These are phyloP conservation scores for Monosiga brevicollis DNA, from an alignment of 78 protist genomes.

Conservation along the genomic window DNA sequence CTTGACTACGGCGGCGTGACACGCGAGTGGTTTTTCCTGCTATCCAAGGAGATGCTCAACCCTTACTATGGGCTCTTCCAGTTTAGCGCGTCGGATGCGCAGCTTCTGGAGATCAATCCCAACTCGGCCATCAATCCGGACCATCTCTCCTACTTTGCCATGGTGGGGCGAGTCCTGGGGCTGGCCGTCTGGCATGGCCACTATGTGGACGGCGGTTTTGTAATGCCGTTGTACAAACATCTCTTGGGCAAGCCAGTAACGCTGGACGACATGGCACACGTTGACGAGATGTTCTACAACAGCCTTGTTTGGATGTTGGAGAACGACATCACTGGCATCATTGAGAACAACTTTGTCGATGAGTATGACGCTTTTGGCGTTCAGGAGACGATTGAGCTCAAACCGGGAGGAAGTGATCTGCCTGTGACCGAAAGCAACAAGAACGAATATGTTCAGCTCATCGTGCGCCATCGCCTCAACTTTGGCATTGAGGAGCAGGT, in stretches of 20 bases:
- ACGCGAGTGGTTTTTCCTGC: conserved; percentile 58
- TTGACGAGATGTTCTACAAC: conserved; percentile 37
- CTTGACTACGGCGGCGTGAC: conserved; percentile 63
- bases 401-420: conserved; percentile 32
- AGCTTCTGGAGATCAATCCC: conserved; percentile 47
- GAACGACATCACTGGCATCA: conserved; percentile 12
- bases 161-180: conserved; percentile 53
- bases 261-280: conserved; percentile 26
- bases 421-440: conserved; percentile 58
- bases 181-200: conserved; percentile 58
- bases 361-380: conserved; percentile 25
- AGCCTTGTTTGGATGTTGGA: neutral
- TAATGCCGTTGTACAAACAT: conserved; percentile 44
- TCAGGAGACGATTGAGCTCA: conserved; percentile 23
- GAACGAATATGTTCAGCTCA: conserved; percentile 29
- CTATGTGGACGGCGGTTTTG: conserved; percentile 40
- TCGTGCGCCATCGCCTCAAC: conserved; percentile 7
- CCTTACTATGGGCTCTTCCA: conserved; percentile 64
- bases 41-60: conserved; percentile 41
- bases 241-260: conserved; percentile 32
- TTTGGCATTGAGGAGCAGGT: conserved; percentile 25
- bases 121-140: conserved; percentile 46
- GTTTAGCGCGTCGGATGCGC: conserved; percentile 21
- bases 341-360: conserved; percentile 31
- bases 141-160: conserved; percentile 57